Conservation (phyloP, 345 rosid species). For the Microcos paniculata region DNA sequence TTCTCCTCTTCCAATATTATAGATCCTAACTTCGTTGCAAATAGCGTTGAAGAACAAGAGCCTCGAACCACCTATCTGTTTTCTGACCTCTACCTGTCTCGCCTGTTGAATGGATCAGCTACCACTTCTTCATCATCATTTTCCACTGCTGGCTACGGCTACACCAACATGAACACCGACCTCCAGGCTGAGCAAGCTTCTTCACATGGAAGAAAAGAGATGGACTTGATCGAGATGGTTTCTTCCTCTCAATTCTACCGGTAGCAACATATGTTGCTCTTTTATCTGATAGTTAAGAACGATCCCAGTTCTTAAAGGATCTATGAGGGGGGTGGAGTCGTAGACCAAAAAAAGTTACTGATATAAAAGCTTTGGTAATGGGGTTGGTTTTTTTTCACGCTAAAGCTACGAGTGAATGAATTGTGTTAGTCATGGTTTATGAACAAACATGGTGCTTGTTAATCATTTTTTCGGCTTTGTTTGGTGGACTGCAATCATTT, state of each 20-base stretch:
- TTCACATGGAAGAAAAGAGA: constrained; percentile 49
- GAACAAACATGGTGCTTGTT: not conserved
- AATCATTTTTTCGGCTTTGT: not conserved
- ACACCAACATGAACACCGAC: constrained; percentile 17
- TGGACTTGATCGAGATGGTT: constrained; percentile 98
- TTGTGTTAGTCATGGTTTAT: not conserved
- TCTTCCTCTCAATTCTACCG: constrained; percentile 46
- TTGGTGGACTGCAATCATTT: not conserved
- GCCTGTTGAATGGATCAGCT: constrained; percentile 50
- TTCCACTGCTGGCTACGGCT: constrained; percentile 15
- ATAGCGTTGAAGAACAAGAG: constrained; percentile 17
- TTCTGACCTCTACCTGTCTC: constrained; percentile 64
- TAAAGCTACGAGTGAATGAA: not conserved
- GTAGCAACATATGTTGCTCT: constrained; percentile 28
- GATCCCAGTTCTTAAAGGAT: not conserved
- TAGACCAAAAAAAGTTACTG: too few relatives aligned
- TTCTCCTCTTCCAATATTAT: constrained; percentile 18
- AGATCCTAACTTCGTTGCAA: constrained; percentile 3
- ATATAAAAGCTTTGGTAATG: not conserved
- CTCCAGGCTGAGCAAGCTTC: constrained; percentile 27
- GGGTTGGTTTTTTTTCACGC: not conserved
- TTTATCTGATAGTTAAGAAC: not conserved
- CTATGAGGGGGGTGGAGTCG: not conserved
- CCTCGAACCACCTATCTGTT: constrained; percentile 32
- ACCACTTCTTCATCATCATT: constrained; percentile 20